phyloP scores from a whole-genome alignment of 805 yeast species.

The Yarrowia hollandica region DNA sequence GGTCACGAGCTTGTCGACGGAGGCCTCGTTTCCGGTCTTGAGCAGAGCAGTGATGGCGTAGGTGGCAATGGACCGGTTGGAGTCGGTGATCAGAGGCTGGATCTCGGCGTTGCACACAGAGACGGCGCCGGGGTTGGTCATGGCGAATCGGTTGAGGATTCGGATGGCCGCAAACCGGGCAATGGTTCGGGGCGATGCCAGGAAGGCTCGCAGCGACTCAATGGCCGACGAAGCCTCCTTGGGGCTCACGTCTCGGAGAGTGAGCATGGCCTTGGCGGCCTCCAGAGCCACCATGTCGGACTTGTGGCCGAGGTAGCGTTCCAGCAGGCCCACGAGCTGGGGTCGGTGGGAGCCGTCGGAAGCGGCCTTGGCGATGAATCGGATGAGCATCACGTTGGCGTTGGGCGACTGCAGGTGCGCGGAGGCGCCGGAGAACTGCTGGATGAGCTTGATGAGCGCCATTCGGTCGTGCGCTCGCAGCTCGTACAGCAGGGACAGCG shows the following conservation, averaged over 20 bases:
- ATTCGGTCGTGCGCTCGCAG: constrained; percentile 88
- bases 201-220: constrained; percentile 67
- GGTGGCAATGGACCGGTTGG: constrained; percentile 90
- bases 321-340: constrained; percentile 63
- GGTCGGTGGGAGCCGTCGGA: constrained; percentile 66
- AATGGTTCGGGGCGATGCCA: constrained; percentile 85
- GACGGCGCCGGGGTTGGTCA: constrained; percentile 73
- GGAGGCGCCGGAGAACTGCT: constrained; percentile 61
- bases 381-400: constrained; percentile 81
- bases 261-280: constrained; percentile 74
- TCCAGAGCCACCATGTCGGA: constrained; percentile 89
- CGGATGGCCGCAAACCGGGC: constrained; percentile 93
- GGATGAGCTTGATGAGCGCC: constrained; percentile 88
- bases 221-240: constrained; percentile 67
- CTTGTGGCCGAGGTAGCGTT: constrained; percentile 72
- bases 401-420: constrained; percentile 70
- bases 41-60: constrained; percentile 94
- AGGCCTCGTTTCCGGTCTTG: constrained; percentile 89
- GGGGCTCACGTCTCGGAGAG: constrained; percentile 55
- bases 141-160: constrained; percentile 79
- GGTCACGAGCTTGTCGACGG: constrained; percentile 83
- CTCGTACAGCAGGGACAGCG: constrained; percentile 84
- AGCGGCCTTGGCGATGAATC: constrained; percentile 72
- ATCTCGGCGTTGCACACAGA: constrained; percentile 75
- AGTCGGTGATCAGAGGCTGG: constrained; percentile 81